These are phyloP conservation scores for Exutisphaerella laricina DNA, from an alignment of 2,329 filamentous ascomycete species.

Conservation along the genomic window DNA sequence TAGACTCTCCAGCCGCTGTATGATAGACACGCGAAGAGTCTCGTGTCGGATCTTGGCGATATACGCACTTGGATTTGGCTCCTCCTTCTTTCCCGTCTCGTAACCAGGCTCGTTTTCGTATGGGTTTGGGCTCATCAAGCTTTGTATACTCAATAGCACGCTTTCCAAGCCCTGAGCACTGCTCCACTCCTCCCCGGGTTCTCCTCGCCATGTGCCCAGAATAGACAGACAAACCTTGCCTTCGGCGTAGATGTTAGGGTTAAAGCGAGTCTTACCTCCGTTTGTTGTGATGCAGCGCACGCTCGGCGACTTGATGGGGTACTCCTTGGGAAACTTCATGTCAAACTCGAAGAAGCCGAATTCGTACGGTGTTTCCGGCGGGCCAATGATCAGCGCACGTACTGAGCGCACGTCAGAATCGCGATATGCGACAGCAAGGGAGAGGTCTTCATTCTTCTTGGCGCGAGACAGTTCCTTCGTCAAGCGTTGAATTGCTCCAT, in stretches of 20 bases:
- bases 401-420: conserved; percentile 87
- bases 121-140: conserved; percentile 86
- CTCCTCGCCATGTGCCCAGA: conserved; percentile 81
- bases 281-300: conserved; percentile 78
- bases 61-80: conserved; percentile 26
- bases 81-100: conserved; percentile 46
- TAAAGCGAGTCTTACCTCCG: conserved; percentile 80
- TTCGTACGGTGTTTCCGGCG: conserved; percentile 73
- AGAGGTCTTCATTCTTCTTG: conserved; percentile 76
- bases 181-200: conserved; percentile 91
- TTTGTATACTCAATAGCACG: conserved; percentile 91
- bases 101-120: conserved; percentile 69
- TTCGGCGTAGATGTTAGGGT: conserved; percentile 88
- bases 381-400: conserved; percentile 81
- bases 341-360: conserved; percentile 92
- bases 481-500: conserved; percentile 28
- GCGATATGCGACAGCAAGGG: conserved; percentile 78
- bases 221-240: conserved; percentile 84
- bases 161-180: conserved; percentile 93
- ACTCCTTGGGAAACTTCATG: conserved; percentile 55
- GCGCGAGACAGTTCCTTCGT: conserved; percentile 76
- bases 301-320: conserved; percentile 61
- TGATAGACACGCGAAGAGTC: conserved; percentile 76
- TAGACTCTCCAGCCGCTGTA: conserved; percentile 76
- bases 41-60: conserved; percentile 75